Base-by-base conservation (phyloP, 2,329 filamentous ascomycete species). In the Corniculantispora saksenae region DNA sequence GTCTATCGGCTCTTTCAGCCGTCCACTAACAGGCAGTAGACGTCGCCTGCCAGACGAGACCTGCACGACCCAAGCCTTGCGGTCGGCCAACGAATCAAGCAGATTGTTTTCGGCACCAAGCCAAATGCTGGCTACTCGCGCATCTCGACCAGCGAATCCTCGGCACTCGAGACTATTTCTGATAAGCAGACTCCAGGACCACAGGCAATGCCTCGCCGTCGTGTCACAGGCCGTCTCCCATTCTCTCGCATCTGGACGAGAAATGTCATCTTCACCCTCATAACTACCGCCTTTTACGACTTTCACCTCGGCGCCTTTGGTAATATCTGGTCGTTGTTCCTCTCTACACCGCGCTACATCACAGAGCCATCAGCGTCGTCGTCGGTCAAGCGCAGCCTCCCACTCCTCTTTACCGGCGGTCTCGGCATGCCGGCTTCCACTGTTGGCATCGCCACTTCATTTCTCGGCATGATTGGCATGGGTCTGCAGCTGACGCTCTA, bases 291-390 rank as follows among this genome's bases (percentile, higher is more conserved):
- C 38, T 84, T 92, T 57, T 87, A 91, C 70, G 88, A 90, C 68
- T 87, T 92, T 71, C 90, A 92, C 77, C 86, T 82, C 68, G 88
- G 86, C 67, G 86, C 89, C 23, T 92, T 92, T 76, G 87, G 87
- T 66, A 86, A 89, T 63, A 81, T 92, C 63, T 90, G 87, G 79
- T 88, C 89, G 15, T 82, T 91, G 17, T 91, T 91, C 76, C 80
- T 92, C 38, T 90, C 89, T 0, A 88, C 87, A 1, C 86, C 88
- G 0, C 86, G 88, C n/a, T 75, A 74, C 61, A 40, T 68, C 3
- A 60, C 60, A 1, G 81, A 76, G 13, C 70, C 67, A 66, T 68
- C 69, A 69, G 63, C 70, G 69, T 61, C 74, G 70, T 72, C 66
- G 68, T 56, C 63, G 9, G 60, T 70, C 76, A 73, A 68, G 17